Evolutionary conservation across 2,329 filamentous ascomycete genomes (phyloP).

Genomic region (Trichophyton verrucosum): DNA sequence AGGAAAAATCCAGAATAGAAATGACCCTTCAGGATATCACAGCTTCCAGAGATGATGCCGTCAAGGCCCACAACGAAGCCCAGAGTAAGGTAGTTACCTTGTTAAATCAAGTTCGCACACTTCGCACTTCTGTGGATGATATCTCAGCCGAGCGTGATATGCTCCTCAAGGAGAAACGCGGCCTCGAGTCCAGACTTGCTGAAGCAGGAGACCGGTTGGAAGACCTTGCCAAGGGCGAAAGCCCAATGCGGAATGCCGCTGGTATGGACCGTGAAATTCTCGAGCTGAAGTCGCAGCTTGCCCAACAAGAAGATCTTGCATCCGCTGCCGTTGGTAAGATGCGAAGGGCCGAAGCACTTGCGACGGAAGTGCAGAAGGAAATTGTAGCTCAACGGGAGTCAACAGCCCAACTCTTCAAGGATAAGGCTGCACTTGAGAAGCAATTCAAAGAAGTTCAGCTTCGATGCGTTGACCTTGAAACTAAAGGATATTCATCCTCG

Average conservation of each 20-base stretch:
- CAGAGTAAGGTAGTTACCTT: constrained; percentile 86
- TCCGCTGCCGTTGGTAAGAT: constrained; percentile 92
- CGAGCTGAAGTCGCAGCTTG: constrained; percentile 74
- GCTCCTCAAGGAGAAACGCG: constrained; percentile 77
- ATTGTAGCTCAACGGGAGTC: constrained; percentile 74
- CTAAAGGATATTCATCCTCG: constrained; percentile 87
- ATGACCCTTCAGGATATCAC: constrained; percentile 78
- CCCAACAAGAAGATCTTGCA: constrained; percentile 87
- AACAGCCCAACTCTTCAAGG: constrained; percentile 69
- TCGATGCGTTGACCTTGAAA: constrained; percentile 82
- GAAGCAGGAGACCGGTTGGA: constrained; percentile 84
- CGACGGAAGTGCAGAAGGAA: constrained; percentile 84
- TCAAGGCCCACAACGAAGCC: constrained; percentile 84
- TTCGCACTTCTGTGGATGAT: constrained; percentile 77
- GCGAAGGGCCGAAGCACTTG: constrained; percentile 79
- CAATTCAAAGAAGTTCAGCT: constrained; percentile 81
- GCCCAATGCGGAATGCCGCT: constrained; percentile 78
- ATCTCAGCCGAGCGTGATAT: constrained; percentile 72
- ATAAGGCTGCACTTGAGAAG: constrained; percentile 84
- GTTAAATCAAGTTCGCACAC: constrained; percentile 72
- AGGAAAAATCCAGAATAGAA: constrained; percentile 88
- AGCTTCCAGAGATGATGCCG: constrained; percentile 85
- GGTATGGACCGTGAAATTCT: constrained; percentile 79
- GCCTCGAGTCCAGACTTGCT: constrained; percentile 68
- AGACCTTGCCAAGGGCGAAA: constrained; percentile 73